Base-by-base conservation (phyloP, 2,329 filamentous ascomycete species). In the Neonectria sp. region DNA sequence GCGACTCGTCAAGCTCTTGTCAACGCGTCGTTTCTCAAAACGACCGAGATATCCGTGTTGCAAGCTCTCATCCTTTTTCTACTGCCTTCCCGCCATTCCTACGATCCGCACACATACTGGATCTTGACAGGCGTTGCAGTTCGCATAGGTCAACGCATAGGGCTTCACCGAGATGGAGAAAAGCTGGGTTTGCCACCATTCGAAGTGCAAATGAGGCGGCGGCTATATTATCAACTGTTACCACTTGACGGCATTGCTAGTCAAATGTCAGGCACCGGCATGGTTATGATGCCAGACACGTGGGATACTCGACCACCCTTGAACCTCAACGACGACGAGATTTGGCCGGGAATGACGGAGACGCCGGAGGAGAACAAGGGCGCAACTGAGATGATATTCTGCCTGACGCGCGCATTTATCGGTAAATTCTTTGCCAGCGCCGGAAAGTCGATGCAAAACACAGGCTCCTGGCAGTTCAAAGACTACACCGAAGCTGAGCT, bases 171-270 rank as follows among this genome's bases (percentile, higher is more conserved):
- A 43, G 86, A 90, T 72, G 78, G 82, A 0, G 73, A 74, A 1
- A 75, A 80, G 7, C 68, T 79, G 1, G 69, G 73, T 65, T 35
- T 82, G 9, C 61, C 60, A 31, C 79, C 73, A 52, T 88, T 84
- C 49, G 86, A 90, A 52, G 83, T 83, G 0, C 85, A 90, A 73
- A 83, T 89, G 79, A 82, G 87, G 7, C 84, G 88, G 35, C 81
- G 88, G 48, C 78, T 89, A 3, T 86, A 86, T 83, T 90, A 85
- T 84, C 82, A 86, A 21, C 77, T 90, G 3, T 72, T 86, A 2
- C 78, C 86, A 15, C 85, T 79, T 9, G 78, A 79, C 13, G 73
- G 72, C 8, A 58, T 60, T 9, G 72, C 77, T 12, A 71, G 71
- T 21, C 74, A 76, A 31, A 65, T 78, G 45, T 72, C 73, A 0